Conservation (phyloP, 2,329 filamentous ascomycete genomes). For the Penicillium sp. region DNA sequence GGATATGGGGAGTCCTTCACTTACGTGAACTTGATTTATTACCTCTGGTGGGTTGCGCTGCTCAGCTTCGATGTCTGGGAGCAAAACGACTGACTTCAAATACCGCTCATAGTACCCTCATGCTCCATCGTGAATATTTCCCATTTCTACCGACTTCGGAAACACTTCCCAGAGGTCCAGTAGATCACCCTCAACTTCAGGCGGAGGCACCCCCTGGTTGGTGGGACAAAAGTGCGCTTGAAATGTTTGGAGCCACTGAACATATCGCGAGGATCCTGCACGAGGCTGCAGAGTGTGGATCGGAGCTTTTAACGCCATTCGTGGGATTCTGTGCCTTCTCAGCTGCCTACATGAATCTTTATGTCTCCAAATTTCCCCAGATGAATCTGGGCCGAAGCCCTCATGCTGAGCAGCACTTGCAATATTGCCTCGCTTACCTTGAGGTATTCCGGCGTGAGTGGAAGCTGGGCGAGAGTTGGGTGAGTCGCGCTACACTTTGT, state of each 20-base stretch:
- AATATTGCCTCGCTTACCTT: slow-evolving; percentile 12
- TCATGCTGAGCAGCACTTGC: slow-evolving; percentile 8
- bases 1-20: slow-evolving; percentile 40
- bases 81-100: not conserved
- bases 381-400: slow-evolving; percentile 37
- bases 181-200: slow-evolving; percentile 39
- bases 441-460: slow-evolving; percentile 11
- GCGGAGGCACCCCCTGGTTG: slow-evolving; percentile 34
- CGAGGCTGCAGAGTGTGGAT: slow-evolving; percentile 36
- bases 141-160: slow-evolving; percentile 39
- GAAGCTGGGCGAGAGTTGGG: slow-evolving; percentile 14
- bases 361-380: slow-evolving; percentile 36
- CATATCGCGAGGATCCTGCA: slow-evolving; percentile 32
- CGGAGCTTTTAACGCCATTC: slow-evolving; percentile 39
- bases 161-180: slow-evolving; percentile 33
- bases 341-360: slow-evolving; percentile 40
- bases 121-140: slow-evolving; percentile 43
- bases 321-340: slow-evolving; percentile 45
- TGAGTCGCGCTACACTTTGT: not conserved
- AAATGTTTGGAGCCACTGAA: slow-evolving; percentile 35
- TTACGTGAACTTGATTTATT: slow-evolving; percentile 43
- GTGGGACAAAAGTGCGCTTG: slow-evolving; percentile 37
- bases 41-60: slow-evolving; percentile 32
- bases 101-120: slow-evolving; percentile 28
- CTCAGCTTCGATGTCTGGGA: not conserved